Base-by-base conservation (phyloP, 1,284 basidiomycete species). In the Pascua sp. region DNA sequence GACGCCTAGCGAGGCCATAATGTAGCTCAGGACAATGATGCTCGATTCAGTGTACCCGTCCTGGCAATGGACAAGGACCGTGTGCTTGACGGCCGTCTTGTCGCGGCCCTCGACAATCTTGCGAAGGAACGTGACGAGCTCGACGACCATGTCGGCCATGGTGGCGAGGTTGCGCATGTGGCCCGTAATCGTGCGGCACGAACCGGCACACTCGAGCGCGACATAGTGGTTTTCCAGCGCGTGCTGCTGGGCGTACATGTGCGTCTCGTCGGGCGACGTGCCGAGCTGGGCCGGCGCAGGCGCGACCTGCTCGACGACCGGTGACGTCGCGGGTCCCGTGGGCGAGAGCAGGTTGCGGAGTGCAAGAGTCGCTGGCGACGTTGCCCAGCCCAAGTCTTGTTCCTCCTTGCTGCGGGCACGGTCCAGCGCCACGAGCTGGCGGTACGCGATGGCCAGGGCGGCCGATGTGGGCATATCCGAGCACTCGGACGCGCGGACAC, bases 21-120 rank as follows among this genome's bases (percentile, higher is more conserved):
- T 80, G 66, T 95, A 85, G 63, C 85, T 85, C 47, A 98, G 81
- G 13, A 91, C 94, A 49, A 94, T 84, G 13, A 95, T 85, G 41
- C 88, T 90, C 16, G 89, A 89, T 77, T 98, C 95, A 32, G 94
- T 97, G 61, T 79, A 79, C 10, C 78, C 78, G 60, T 79, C 78
- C 58, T 77, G 76, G 53, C 78, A 78, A 56, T 78, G 76, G 2
- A 78, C 66, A n/a, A 79, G 67, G 13, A 79, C 67, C 46, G 61
- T 61, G 15, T 69, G 59, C 52, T 71, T 72, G 49, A 60, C 56
- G 18, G 67, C 67, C 2, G 63, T 59, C 42, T 65, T 64, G 53
- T 74, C 71, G 39, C 68, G 55, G 2, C 70, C 71, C 51, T 76
- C 73, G 42, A 75, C 59, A 15, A 75, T 51, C 56, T 73, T 72